Percentiles rank a stretch among this genome's conserved stretches.
phyloP scores from a whole-genome alignment of 2,329 filamentous ascomycete genomes.

The Pyricularia grisea region DNA sequence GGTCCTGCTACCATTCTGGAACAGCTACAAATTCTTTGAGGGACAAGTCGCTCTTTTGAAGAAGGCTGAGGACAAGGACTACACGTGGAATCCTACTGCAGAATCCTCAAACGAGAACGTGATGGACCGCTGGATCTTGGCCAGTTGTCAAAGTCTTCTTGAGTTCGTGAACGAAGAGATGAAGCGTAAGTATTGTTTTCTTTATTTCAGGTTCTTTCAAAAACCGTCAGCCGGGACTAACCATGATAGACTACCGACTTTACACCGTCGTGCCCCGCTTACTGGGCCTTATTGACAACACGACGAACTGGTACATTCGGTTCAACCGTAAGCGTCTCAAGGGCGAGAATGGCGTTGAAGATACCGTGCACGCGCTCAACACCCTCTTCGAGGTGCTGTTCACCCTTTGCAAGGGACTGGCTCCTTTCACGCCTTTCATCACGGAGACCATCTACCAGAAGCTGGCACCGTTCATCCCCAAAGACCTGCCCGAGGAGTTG shows the following conservation, averaged over 20 bases:
- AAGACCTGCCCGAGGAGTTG: conserved; percentile 51
- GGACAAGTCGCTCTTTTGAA: conserved; percentile 79
- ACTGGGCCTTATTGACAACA: conserved; percentile 79
- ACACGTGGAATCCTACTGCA: conserved; percentile 65
- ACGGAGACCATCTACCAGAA: conserved; percentile 89
- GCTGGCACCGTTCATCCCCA: conserved; percentile 72
- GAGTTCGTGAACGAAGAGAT: conserved; percentile 92
- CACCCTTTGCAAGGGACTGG: conserved; percentile 78
- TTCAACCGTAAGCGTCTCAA: conserved; percentile 89
- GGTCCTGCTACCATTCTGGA: conserved; percentile 86
- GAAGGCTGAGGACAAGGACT: conserved; percentile 73
- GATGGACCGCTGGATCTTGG: conserved; percentile 94
- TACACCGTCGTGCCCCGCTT: conserved; percentile 90
- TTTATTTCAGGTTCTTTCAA: not conserved
- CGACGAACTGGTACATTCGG: conserved; percentile 97
- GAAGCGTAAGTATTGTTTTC: conserved; percentile 44
- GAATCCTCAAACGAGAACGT: conserved; percentile 74
- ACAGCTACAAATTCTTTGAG: conserved; percentile 94
- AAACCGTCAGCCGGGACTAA: not conserved
- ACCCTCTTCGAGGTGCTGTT: conserved; percentile 90
- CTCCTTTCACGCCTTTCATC: conserved; percentile 92
- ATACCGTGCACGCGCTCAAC: conserved; percentile 85
- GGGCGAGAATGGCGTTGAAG: conserved; percentile 76
- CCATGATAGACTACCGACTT: conserved; percentile 51
- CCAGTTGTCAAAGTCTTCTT: conserved; percentile 81